Percentiles rank a stretch among this genome's conserved stretches.
phyloP scores from a whole-genome alignment of 2,329 filamentous ascomycete genomes.

The Fusarium globosum region DNA sequence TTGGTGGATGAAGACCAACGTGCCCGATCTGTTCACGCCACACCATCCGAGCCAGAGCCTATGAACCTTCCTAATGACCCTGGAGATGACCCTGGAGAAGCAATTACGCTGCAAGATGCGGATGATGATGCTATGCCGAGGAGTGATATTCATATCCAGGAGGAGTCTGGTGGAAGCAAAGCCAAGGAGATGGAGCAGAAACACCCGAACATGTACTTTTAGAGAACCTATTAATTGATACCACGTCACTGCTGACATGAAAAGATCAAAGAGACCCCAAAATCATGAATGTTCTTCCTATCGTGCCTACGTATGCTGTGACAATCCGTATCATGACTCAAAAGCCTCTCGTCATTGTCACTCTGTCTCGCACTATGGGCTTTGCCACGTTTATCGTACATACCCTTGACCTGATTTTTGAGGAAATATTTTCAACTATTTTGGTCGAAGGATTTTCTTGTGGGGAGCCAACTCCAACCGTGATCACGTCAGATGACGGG shows the following conservation, averaged over 20 bases:
- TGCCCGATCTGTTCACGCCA: not conserved
- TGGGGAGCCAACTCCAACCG: not conserved
- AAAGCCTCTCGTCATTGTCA: not conserved
- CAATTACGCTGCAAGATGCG: not conserved
- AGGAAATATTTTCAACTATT: not conserved
- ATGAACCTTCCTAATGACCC: not conserved
- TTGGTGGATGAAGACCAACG: not conserved
- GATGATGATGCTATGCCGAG: not conserved
- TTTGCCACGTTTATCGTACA: accelerated
- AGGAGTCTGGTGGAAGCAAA: constrained; percentile 12
- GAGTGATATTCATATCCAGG: not conserved
- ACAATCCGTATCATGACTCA: not conserved
- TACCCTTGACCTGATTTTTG: too few species aligned
- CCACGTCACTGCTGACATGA: accelerated
- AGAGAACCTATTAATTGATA: not conserved
- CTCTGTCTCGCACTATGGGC: accelerated
- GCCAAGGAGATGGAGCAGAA: constrained; percentile 29
- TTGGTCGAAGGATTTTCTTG: not conserved
- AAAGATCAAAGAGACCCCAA: too few species aligned
- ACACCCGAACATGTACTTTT: constrained; percentile 39
- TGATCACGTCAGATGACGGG: constrained; percentile 4
- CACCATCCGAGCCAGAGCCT: not conserved
- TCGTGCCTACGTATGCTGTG: too few species aligned
- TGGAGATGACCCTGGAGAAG: not conserved
- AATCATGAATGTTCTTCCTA: accelerated